Evolutionary conservation across 768 basidiomycete species (phyloP).

Genomic region (Hortiboletus flavorubellus): DNA sequence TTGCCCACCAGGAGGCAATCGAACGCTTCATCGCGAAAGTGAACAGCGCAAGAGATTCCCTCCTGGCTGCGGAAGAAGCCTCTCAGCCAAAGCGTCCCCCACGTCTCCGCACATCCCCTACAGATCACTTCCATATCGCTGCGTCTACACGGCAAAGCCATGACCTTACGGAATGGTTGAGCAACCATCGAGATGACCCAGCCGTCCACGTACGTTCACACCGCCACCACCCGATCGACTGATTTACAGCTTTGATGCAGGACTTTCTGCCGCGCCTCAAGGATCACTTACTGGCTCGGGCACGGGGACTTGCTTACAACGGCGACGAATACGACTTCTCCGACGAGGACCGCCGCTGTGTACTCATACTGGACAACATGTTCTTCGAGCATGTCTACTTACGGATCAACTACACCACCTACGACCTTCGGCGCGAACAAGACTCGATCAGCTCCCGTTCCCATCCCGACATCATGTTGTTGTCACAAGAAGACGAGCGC

Average conservation of each 20-base stretch:
- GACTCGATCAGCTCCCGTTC: conserved; percentile 36
- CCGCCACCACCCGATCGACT: too few relatives aligned
- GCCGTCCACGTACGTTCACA: too few relatives aligned
- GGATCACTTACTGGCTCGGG: neutral
- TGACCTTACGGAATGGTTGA: neutral
- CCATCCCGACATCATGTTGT: conserved; percentile 37
- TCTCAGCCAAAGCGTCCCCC: neutral
- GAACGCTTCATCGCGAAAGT: neutral
- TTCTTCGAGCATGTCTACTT: conserved; percentile 24
- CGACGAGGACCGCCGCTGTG: conserved; percentile 14
- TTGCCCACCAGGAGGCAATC: neutral
- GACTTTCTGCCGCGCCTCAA: neutral
- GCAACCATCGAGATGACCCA: neutral
- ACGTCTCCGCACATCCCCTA: neutral
- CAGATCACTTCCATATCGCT: neutral
- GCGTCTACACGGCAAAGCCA: neutral
- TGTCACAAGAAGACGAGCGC: conserved; percentile 19
- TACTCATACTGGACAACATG: conserved; percentile 20
- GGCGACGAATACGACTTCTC: conserved; percentile 28
- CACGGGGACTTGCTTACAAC: neutral
- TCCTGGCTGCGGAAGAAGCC: neutral
- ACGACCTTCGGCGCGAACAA: conserved; percentile 27
- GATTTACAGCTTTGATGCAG: neutral
- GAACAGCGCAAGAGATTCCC: neutral
- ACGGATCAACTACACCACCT: conserved; percentile 21